Evolutionary conservation across 1,139 yeast species (phyloP), one percentile per base, ranked within the genome.

Genomic region (Blastobotrys buckinghamii): DNA sequence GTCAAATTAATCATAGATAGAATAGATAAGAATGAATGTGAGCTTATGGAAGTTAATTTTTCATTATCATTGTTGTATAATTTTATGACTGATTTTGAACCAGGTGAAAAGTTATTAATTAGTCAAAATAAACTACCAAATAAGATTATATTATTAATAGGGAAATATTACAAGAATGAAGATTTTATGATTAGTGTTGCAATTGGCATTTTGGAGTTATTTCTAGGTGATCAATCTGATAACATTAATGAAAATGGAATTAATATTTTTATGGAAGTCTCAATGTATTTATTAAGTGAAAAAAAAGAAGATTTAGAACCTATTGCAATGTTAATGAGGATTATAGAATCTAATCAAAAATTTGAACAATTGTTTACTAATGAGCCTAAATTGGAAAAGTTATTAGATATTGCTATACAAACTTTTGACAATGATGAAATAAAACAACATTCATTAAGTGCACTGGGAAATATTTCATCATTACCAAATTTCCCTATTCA

Each of bases 401-500:
- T 50, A 24, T 40, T 50, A n/a, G 19, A 19, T 12, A 42, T 59
- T 35, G 53, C 60, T 10, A 48, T 58, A 17, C 49, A 51, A 13
- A 59, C 61, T 16, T 56, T 57, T 37, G 52, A 52, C 17, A 42
- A 53, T 10, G 56, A 55, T 17, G 44, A 51, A 16, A 46, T 17
- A 30, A 44, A 37, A 42, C 54, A 8, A 20, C 49, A 49, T 38
- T 30, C 48, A 10, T 16, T 45, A 30, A 46, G 49, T 17, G 51
- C 48, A 12, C 26, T 45, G 12, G 64, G 62, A 6, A 57, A 56
- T 45, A 54, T 60, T 17, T 48, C 58, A 5, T 51, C 60, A 33
- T 54, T 55, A 40, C 50, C 49, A 3, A 44, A 47, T 6, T 58
- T 60, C 22, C 37, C 44, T 16, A 39, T 58, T 1, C 42, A 38